These are phyloP conservation scores for Phaeosphaeriaceae sp. DNA, from an alignment of 2,329 filamentous ascomycete genomes.

Conservation along the genomic window DNA sequence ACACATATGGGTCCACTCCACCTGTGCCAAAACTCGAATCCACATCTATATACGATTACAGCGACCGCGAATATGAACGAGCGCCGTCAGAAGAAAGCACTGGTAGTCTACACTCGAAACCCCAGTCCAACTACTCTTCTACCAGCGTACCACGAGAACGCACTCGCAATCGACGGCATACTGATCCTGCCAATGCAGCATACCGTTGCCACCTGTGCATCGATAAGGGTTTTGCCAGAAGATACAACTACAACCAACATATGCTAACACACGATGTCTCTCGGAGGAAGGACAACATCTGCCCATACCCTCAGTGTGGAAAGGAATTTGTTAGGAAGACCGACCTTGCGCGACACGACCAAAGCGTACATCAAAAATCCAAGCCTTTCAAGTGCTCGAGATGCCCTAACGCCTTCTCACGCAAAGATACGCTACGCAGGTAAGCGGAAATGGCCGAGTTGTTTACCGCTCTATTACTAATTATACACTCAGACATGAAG, in stretches of 20 bases:
- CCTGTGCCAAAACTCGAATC: slow-evolving; percentile 28
- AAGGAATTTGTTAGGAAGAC: slow-evolving; percentile 84
- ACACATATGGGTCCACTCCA: slow-evolving; percentile 26
- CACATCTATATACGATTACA: slow-evolving; percentile 18
- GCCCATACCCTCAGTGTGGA: slow-evolving; percentile 67
- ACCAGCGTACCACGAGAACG: slow-evolving; percentile 11
- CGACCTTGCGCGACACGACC: slow-evolving; percentile 68
- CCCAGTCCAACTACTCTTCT: slow-evolving; percentile 3
- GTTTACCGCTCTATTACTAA: slow-evolving; percentile 21
- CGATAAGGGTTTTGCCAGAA: slow-evolving; percentile 78
- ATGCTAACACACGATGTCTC: slow-evolving; percentile 82
- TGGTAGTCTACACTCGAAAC: slow-evolving; percentile 18
- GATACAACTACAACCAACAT: slow-evolving; percentile 87
- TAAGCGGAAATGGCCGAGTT: slow-evolving; percentile 47
- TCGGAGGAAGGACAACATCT: slow-evolving; percentile 73
- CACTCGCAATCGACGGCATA: slow-evolving; percentile 22
- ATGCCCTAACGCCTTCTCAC: slow-evolving; percentile 74
- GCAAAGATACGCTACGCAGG: slow-evolving; percentile 84
- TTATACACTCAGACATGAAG: slow-evolving; percentile 66
- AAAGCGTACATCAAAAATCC: slow-evolving; percentile 73
- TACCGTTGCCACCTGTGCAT: slow-evolving; percentile 70
- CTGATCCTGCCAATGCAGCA: slow-evolving; percentile 52
- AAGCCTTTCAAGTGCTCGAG: slow-evolving; percentile 73
- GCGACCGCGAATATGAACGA: slow-evolving; percentile 12
- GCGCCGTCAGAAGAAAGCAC: slow-evolving; percentile 17